Evolutionary conservation across 768 basidiomycete genomes (phyloP), one percentile per base, ranked within the genome.

Genomic region (Leucocoprinus sp.): DNA sequence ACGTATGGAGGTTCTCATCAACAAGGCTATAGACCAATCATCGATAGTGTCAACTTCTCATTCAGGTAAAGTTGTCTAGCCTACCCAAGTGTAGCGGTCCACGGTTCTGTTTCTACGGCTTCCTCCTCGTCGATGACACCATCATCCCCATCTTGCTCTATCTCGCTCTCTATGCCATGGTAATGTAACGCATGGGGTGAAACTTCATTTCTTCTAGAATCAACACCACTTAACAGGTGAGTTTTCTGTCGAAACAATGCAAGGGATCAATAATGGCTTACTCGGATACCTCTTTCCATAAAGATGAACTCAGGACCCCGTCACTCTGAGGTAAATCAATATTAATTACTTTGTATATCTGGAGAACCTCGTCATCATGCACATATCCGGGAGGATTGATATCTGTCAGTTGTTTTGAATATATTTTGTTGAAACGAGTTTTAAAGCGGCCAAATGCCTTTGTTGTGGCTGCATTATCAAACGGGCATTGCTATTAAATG

Each of bases 391-490:
- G 48, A 18, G 60, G 59, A 40, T 73, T 62, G 18, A 71, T 58
- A n/a, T 58, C 54, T 28, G 64, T 61, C 22, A 80, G 47, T 23
- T 69, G 69, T 18, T 64, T 59, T 11, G 56, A 59, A 46, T 74
- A 79, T 35, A 64, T 57, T 38, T 70, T 73, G 19, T 49, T 47
- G 51, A 84, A 63, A 4, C 61, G 55, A 15, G 59, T 64, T 40
- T 72, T 68, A 61, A 84, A 80, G n/a, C 72, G 68, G 17, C 66
- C 66, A 43, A 84, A 66, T 1, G 75, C 62, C 55, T 80, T 82
- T 37, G 71, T 65, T 1, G 76, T 66, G 3, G 72, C 62, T 0
- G 68, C 53, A 49, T 81, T 79, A 15, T 75, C 67, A 37, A 83
- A 67, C 0, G 80, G 80, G 27, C 72, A 73, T 66, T 77, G 76